Conservation (phyloP, 177 flowering plant species). For the Vitis hybrid region DNA sequence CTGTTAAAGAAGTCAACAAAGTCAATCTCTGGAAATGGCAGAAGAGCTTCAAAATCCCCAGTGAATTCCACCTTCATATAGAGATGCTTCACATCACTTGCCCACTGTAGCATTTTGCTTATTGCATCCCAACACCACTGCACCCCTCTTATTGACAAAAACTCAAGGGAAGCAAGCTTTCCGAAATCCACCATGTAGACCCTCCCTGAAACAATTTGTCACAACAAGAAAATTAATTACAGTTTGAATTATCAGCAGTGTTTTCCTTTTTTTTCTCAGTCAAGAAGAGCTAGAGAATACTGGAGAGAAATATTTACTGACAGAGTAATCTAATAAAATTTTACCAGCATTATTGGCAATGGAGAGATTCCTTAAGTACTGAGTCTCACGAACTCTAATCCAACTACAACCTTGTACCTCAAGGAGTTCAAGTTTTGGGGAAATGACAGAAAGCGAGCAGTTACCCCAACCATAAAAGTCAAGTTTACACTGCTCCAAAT, state of each 20-base stretch:
- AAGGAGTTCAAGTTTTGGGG: conserved; percentile 53
- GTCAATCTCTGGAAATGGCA: conserved; percentile 84
- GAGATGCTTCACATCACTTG: conserved; percentile 75
- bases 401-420: conserved; percentile 83
- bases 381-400: conserved; percentile 56
- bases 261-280: background rate
- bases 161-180: conserved; percentile 56
- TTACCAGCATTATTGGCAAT: conserved; percentile 76
- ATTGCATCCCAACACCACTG: conserved; percentile 92
- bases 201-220: conserved; percentile 38
- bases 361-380: conserved; percentile 47
- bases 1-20: conserved; percentile 78
- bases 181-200: conserved; percentile 68
- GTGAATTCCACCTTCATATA: conserved; percentile 88
- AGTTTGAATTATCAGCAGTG: background rate
- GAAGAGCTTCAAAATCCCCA: conserved; percentile 58
- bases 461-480: conserved; percentile 74
- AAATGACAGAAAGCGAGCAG: conserved; percentile 45
- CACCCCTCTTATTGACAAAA: conserved; percentile 57
- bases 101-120: conserved; percentile 59
- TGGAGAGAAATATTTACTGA: background rate
- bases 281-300: background rate
- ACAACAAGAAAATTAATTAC: conserved; percentile 6
- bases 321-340: background rate
- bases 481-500: conserved; percentile 65